Evolutionary conservation across 1,284 basidiomycete species (phyloP).

Genomic region (Taiwanofungus camphoratus): DNA sequence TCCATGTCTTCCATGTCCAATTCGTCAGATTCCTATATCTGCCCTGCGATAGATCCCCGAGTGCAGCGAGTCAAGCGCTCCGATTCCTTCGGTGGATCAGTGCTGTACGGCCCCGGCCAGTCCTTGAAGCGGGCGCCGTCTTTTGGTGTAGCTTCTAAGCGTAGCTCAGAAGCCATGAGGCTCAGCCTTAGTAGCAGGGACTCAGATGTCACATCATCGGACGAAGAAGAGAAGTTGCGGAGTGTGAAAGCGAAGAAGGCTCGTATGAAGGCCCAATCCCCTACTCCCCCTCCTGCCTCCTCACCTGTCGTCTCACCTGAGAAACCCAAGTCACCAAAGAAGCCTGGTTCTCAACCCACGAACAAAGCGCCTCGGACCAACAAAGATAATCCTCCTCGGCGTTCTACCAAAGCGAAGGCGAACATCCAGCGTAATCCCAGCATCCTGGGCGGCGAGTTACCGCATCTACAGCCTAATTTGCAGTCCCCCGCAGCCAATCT

Average conservation of each 20-base stretch:
- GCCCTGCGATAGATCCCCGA: conserved; percentile 22
- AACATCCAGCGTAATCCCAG: conserved; percentile 52
- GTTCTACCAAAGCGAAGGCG: conserved; percentile 28
- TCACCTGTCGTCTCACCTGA: conserved; percentile 14
- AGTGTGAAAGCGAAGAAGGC: conserved; percentile 57
- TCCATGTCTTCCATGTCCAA: conserved; percentile 33
- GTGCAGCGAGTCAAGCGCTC: conserved; percentile 27
- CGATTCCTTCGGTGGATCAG: conserved; percentile 27
- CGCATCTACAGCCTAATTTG: conserved; percentile 18
- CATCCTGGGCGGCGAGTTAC: conserved; percentile 47
- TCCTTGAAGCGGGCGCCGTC: conserved; percentile 37
- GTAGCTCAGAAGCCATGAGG: conserved; percentile 30
- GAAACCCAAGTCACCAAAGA: conserved; percentile 12
- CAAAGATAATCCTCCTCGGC: conserved; percentile 14
- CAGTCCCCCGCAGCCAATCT: conserved; percentile 11
- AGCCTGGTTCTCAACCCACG: conserved; percentile 14
- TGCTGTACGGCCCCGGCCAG: conserved; percentile 23
- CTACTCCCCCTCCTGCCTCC: conserved; percentile 22
- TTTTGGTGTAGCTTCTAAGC: conserved; percentile 29
- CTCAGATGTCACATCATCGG: conserved; percentile 50
- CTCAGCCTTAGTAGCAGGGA: conserved; percentile 26
- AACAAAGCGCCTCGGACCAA: conserved; percentile 11
- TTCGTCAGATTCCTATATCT: conserved; percentile 26
- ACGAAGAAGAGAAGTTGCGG: conserved; percentile 69
- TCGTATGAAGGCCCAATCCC: conserved; percentile 38